Base-by-base conservation (phyloP, 345 rosid species). In the Eucalyptus guilfoylei region DNA sequence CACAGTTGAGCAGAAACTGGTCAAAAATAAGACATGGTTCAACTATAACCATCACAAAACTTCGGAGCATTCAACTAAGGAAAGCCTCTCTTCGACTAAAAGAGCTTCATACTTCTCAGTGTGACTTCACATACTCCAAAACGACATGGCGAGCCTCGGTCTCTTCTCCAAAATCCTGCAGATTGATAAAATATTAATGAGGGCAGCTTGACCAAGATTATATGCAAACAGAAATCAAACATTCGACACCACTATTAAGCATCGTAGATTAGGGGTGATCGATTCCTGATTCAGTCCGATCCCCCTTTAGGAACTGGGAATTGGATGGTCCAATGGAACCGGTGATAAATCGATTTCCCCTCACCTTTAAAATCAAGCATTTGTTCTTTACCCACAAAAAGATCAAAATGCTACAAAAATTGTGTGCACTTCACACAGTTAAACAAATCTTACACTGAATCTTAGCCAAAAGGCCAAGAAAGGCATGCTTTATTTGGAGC, bases 81-180 rank as follows among this genome's bases (percentile, higher is more conserved):
- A 45, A 44, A 40, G 32, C 30, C 86, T 44, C 86, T 88, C 80
- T 15, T 42, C 40, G 42, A n/a, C 30, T 28, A 12, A 54, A 81
- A 47, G 32, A 14, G 40, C 49, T 52, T 40, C 49, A 8, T 87
- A 58, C 40, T 87, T 58, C 89, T 94, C 86, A 94, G 34, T 93
- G 88, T 48, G 95, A 89, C 90, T 95, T 94, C 88, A 95, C 90
- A 85, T 93, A 92, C 89, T 93, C 93, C 55, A 92, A 95, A 37
- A 95, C 92, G 11, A 94, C 90, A 72, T 92, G 92, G 69, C 93
- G 94, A 13, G 94, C 96, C 88, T 93, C 94, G 7, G 92, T 93
- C 81, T 95, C 95, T 92, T 95, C 96, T 1, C 96, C 96, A 13
- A 89, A 95, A 86, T 95, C 97, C 97, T 96, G 95, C 49, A 88